phyloP scores from a whole-genome alignment of 2,329 filamentous ascomycete genomes.

The Nemania serpens region DNA sequence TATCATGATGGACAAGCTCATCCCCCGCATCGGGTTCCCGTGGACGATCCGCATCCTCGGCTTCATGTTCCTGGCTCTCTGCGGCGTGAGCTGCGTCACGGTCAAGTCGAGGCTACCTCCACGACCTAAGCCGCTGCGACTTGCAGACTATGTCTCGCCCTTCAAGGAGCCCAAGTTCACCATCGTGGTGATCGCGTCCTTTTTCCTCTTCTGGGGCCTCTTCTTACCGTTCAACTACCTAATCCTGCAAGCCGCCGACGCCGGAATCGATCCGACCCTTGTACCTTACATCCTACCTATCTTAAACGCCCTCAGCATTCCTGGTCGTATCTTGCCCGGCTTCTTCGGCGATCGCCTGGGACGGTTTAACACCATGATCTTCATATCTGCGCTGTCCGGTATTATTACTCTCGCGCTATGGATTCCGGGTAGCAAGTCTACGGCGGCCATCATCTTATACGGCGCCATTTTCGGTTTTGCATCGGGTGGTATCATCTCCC shows the following conservation, averaged over 20 bases:
- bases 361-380: conserved; percentile 44
- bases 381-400: conserved; percentile 10
- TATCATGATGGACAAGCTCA: conserved; percentile 58
- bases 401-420: conserved; percentile 14
- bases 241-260: conserved; percentile 11
- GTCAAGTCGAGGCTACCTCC: conserved; percentile 45
- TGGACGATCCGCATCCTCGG: conserved; percentile 46
- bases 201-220: conserved; percentile 21
- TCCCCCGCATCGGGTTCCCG: conserved; percentile 45
- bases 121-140: conserved; percentile 45
- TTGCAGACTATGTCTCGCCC: conserved; percentile 52
- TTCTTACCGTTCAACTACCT: conserved; percentile 25
- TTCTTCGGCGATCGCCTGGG: conserved; percentile 49
- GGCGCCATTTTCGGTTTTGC: conserved; percentile 66
- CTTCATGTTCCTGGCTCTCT: conserved; percentile 44
- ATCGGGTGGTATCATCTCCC: conserved; percentile 65
- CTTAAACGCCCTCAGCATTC: conserved; percentile 26
- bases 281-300: conserved; percentile 21
- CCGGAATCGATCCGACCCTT: conserved; percentile 3
- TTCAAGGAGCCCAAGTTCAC: conserved; percentile 46
- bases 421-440: conserved; percentile 9
- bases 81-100: conserved; percentile 38
- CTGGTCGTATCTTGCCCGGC: conserved; percentile 55
- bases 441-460: conserved; percentile 61
- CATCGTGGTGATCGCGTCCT: conserved; percentile 6